Evolutionary conservation across 768 basidiomycete species (phyloP).

Genomic region (Tulasnella sp.): DNA sequence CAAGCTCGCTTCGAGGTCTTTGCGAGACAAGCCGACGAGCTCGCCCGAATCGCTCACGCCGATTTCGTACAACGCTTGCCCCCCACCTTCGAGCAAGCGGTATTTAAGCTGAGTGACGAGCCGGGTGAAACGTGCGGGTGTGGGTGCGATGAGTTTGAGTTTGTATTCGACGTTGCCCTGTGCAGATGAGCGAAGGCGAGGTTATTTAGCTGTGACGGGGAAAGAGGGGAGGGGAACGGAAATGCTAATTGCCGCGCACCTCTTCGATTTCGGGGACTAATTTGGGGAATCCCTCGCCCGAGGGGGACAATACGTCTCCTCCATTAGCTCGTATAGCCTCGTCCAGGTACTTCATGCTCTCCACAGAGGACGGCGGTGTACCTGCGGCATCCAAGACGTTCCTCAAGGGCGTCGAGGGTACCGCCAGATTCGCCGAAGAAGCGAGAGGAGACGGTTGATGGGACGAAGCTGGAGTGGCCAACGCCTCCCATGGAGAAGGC

Average conservation of each 20-base stretch:
- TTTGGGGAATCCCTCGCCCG: conserved; percentile 40
- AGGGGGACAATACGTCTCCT: background rate
- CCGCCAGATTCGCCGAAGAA: background rate
- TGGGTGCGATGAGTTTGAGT: conserved; percentile 72
- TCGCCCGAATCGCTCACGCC: conserved; percentile 82
- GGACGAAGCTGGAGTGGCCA: conserved; percentile 55
- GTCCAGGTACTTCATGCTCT: conserved; percentile 9
- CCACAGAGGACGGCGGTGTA: background rate
- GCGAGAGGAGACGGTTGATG: conserved; percentile 34
- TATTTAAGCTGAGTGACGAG: conserved; percentile 95
- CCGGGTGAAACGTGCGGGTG: conserved; percentile 34
- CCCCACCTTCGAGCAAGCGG: conserved; percentile 79
- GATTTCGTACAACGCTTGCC: conserved; percentile 72
- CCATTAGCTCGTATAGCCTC: background rate
- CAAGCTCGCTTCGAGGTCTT: conserved; percentile 71
- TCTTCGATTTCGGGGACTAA: conserved; percentile 71
- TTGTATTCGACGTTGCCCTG: conserved; percentile 94
- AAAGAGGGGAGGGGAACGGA: background rate
- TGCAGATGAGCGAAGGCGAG: background rate
- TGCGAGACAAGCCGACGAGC: conserved; percentile 66
- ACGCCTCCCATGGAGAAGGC: conserved; percentile 60
- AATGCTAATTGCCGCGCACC: conserved; percentile 29
- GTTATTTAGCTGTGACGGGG: background rate
- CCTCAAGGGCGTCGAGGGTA: background rate
- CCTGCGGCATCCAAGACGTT: background rate